phyloP scores from a whole-genome alignment of 2,329 filamentous ascomycete species.

The Plectosphaerella plurivora region DNA sequence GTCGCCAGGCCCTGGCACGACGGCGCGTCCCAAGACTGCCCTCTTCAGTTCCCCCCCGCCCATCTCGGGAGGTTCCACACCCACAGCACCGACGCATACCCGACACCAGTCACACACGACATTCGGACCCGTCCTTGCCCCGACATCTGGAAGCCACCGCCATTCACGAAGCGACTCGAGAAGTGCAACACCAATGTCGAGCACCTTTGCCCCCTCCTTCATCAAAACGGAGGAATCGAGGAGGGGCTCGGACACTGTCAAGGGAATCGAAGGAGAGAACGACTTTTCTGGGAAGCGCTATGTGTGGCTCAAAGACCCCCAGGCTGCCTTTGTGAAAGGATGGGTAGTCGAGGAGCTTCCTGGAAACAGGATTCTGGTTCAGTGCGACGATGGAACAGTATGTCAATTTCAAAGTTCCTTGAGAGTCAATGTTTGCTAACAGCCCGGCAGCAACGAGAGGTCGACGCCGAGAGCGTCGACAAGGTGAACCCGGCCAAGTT shows the following conservation, averaged over 20 bases:
- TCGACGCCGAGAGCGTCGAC: slow-evolving; percentile 83
- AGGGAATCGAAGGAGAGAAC: slow-evolving; percentile 90
- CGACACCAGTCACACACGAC: slow-evolving; percentile 66
- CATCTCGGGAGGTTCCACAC: slow-evolving; percentile 30
- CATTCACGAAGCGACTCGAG: slow-evolving; percentile 57
- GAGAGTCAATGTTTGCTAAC: slow-evolving; percentile 11
- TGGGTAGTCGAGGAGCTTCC: slow-evolving; percentile 82
- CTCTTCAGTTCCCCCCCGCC: slow-evolving; percentile 61
- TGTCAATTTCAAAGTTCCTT: slow-evolving; percentile 25
- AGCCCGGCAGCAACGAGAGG: slow-evolving; percentile 68
- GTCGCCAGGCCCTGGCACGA: slow-evolving; percentile 51
- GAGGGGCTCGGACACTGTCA: slow-evolving; percentile 48
- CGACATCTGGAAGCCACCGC: slow-evolving; percentile 28
- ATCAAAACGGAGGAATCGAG: slow-evolving; percentile 83
- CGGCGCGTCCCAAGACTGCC: slow-evolving; percentile 68
- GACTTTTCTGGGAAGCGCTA: slow-evolving; percentile 99
- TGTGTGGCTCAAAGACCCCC: slow-evolving; percentile 89
- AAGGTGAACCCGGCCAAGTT: slow-evolving; percentile 99
- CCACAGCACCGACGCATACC: slow-evolving; percentile 45
- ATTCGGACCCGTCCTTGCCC: slow-evolving; percentile 34
- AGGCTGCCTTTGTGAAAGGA: slow-evolving; percentile 85
- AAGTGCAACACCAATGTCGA: slow-evolving; percentile 59
- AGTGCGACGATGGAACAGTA: slow-evolving; percentile 89
- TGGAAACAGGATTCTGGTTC: slow-evolving; percentile 69
- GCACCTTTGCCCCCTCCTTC: slow-evolving; percentile 93